Percentiles rank a stretch among this genome's conserved stretches.
Conservation (phyloP, 306 rosid genomes). For the Medicago arabica region DNA sequence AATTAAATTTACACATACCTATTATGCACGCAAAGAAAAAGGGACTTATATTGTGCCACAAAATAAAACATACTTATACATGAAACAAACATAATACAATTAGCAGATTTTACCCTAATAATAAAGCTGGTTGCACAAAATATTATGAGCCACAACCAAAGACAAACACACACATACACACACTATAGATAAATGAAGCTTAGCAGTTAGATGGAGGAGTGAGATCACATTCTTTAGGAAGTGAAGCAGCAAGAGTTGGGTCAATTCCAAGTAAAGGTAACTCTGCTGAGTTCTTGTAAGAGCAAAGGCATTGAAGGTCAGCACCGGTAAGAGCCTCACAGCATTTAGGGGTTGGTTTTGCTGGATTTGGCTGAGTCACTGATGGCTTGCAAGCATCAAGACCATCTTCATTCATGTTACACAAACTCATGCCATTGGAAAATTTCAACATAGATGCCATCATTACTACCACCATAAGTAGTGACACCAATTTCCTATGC, state of each 20-base stretch:
- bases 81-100: not conserved
- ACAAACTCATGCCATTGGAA: slow-evolving; percentile 42
- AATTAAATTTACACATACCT: too few relatives aligned
- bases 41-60: too few relatives aligned
- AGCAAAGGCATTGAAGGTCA: slow-evolving; percentile 71
- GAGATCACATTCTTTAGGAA: slow-evolving; percentile 71
- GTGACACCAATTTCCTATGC: slow-evolving; percentile 9
- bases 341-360: slow-evolving; percentile 52
- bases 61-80: not conserved
- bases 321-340: slow-evolving; percentile 61
- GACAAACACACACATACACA: not conserved
- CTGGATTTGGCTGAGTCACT: slow-evolving; percentile 63
- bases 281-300: slow-evolving; percentile 57
- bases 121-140: not conserved
- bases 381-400: slow-evolving; percentile 68
- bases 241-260: slow-evolving; percentile 63
- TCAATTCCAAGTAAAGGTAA: slow-evolving; percentile 70
- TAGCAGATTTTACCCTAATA: not conserved
- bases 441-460: slow-evolving; percentile 27
- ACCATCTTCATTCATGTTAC: slow-evolving; percentile 60
- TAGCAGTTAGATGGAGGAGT: slow-evolving; percentile 58
- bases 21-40: too few relatives aligned
- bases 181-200: not conserved
- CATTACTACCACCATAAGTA: slow-evolving; percentile 27
- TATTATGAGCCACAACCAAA: not conserved